Evolutionary conservation across 2,329 filamentous ascomycete species (phyloP).

Genomic region (Samsoniella hepiali): DNA sequence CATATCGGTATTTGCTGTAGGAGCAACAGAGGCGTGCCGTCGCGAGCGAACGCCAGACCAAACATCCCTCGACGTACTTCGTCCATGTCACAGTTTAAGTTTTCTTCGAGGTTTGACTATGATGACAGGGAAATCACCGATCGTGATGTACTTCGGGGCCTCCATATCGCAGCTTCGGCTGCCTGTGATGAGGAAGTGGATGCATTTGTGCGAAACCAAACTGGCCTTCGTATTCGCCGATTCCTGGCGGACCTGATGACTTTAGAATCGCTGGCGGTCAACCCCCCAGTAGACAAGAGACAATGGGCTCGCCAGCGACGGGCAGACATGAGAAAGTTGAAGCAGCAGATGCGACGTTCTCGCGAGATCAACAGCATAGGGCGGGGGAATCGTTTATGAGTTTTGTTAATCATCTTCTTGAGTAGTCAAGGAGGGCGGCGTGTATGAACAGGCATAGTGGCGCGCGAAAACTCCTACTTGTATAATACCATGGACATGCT

Average conservation of each 20-base stretch:
- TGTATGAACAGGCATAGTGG: slow-evolving; percentile 8
- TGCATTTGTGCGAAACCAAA: slow-evolving; percentile 48
- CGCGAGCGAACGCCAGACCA: slow-evolving; percentile 28
- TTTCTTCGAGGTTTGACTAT: slow-evolving; percentile 27
- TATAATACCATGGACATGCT: slow-evolving; percentile 15
- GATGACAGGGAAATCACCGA: slow-evolving; percentile 43
- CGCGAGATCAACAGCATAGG: slow-evolving; percentile 25
- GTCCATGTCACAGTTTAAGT: slow-evolving; percentile 29
- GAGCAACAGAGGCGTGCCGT: slow-evolving; percentile 25
- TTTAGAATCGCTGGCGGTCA: slow-evolving; percentile 44
- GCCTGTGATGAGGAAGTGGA: slow-evolving; percentile 55
- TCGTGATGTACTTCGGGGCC: slow-evolving; percentile 51
- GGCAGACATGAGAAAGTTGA: slow-evolving; percentile 34
- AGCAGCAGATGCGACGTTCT: slow-evolving; percentile 36
- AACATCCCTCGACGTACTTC: slow-evolving; percentile 36
- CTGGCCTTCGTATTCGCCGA: slow-evolving; percentile 50
- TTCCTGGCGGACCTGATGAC: slow-evolving; percentile 54
- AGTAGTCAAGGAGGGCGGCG: background rate
- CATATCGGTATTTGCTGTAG: slow-evolving; percentile 25
- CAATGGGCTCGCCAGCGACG: slow-evolving; percentile 29
- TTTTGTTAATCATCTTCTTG: slow-evolving; percentile 1
- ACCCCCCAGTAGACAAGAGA: slow-evolving; percentile 26
- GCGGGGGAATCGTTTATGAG: slow-evolving; percentile 2
- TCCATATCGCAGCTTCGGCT: slow-evolving; percentile 54
- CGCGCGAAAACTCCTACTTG: slow-evolving; percentile 5